Base-by-base conservation (phyloP, 768 basidiomycete species). In the Rhizopogon vulgaris region DNA sequence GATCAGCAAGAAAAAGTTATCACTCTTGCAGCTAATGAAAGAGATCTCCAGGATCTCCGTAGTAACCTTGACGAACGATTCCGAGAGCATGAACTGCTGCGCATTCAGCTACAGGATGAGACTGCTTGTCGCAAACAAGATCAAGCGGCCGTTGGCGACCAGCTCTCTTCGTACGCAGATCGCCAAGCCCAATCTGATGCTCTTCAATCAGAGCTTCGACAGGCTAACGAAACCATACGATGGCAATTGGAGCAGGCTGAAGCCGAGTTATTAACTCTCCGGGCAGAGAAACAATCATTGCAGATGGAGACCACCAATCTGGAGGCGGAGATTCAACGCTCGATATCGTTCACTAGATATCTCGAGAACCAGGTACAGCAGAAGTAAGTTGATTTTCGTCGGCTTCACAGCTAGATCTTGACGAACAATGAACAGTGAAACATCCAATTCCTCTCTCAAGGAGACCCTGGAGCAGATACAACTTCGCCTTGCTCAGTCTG, bases 271-370 rank as follows among this genome's bases (percentile, higher is more conserved):
- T 65, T 71, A 32, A 41, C 60, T 4, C 50, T 75, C 17, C 75
- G 78, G 54, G 71, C 76, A 41, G 84, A 87, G 67, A 82, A 75
- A 55, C 66, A 63, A 1, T 48, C 62, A 9, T 65, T 85, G 14
- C 81, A 87, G 53, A 72, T 74, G 43, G 72, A 83, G 57, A 74
- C 76, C 41, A 87, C 84, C 0, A 67, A 69, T 12, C 68, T 87
- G 25, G 78, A 79, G 54, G 83, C 86, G 2, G 84, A 89, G 59
- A 64, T 80, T 11, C 85, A 89, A 64, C 79, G 82, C 36, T 75
- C 73, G 8, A 69, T 78, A 41, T 87, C 87, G 6, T 66, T 85
- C 51, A 72, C 71, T 37, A 78, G 83, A 52, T 81, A 78, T 65
- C 62, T 85, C 48, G 85, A 90, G 65, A 75, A 73, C 58, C 81